Evolutionary conservation across 2,329 filamentous ascomycete genomes (phyloP), one percentile per base, ranked within the genome.

Genomic region (Penicillium sp.): DNA sequence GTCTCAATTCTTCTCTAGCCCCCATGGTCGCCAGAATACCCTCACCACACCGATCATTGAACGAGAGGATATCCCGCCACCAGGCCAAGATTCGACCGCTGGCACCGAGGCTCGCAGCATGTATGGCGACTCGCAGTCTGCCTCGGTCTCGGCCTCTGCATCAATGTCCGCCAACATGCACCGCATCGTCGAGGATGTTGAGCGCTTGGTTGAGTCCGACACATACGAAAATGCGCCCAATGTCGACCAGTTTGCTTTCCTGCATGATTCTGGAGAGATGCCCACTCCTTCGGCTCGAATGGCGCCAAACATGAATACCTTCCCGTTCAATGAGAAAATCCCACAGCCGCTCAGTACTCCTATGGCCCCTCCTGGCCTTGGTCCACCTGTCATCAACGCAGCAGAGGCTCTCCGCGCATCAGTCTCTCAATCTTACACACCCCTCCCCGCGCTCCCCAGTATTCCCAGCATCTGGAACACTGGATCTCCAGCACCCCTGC

Each of bases 1-100:
- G 9, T 81, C 81, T 24, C 81, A 84, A 59, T 76, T 83, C 60
- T 77, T 82, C 37, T 76, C 82, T 5, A 84, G 80, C 53, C 80
- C 82, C 40, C 71, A 73, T 50, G 69, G 71, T 26, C 78, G 81
- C 61, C 75, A 76, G 22, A 77, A 80, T 58, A 72, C 74, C 8
- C 75, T 81, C 22, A 72, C 79, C 3, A 70, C 79, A 15, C 71
- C 70, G 33, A 78, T 75, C 54, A 76, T 82, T 57, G 80, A 81
- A 61, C 75, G 74, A 45, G 76, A 78, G 56, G 76, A 78, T 60
- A 76, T 78, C 35, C 73, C 72, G 35, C 67, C 68, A 44, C 68
- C 64, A 9, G 66, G 63, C 40, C 73, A 70, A 53, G 70, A 73
- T 45, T 61, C 70, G 1, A 70, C 65, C 22, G 64, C 69, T 15